Base-by-base conservation (phyloP, 208 protist genomes). In the Leishmania martiniquensis region DNA sequence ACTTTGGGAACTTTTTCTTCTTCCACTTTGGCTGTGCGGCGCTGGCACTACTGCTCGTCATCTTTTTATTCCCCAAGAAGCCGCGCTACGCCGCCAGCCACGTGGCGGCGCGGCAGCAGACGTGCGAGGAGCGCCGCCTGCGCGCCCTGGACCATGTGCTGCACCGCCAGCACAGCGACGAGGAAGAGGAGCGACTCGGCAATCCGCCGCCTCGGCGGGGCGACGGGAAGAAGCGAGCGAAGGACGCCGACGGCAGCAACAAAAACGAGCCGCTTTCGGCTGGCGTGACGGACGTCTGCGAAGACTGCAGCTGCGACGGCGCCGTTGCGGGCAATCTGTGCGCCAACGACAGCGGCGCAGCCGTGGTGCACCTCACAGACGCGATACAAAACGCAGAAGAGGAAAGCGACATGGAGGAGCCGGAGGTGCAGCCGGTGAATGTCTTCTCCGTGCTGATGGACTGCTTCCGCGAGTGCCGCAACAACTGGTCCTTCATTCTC, bases 1-100 rank as follows among this genome's bases (percentile, higher is more conserved):
- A 95, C 73, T 95, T 95, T 77, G 89, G 76, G 4, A 81, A 89
- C 63, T 82, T 95, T 49, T 95, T 93, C 74, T 93, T 89, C 87
- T 91, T 93, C 73, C 89, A 95, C 63, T 90, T 95, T 75, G 81
- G 20, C 65, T 65, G 90, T 45, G 88, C 82, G 69, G 81, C 47
- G 32, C 44, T 72, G 42, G 59, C 82, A 51, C 75, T 95, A 34
- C 4, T 86, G n/a, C 60, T 89, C 49, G 74, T 87, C 29, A 85
- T 93, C 44, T 91, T 93, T 76, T 78, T 89, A 34, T 87, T 92
- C 76, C 88, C 87, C 0, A 73, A 72, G 45, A 86, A 80, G 66
- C 85, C 85, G 34, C 82, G 88, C 66, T 91, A 83, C 68, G 62
- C 59, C 3, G 82, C 89, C 66, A 92, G 87, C 72, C 90, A 89